A percentile compares a stretch with the other conserved stretches of the same genome.
These are phyloP conservation scores for Wickerhamiella pararugosa DNA, from an alignment of 1,139 yeast species.

Conservation along the genomic window DNA sequence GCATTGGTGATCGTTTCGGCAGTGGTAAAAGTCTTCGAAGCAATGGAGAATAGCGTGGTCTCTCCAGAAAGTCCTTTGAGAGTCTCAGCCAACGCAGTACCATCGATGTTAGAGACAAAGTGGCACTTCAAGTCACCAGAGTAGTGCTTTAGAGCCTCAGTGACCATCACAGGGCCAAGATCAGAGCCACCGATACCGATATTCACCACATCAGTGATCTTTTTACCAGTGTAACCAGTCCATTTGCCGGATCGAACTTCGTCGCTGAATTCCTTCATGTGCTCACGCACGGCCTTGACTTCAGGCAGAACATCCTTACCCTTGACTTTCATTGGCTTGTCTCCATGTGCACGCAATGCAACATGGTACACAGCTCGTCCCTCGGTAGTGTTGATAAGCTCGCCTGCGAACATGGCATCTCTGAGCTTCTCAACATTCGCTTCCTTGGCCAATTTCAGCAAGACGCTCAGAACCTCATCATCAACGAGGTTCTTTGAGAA, in stretches of 20 bases:
- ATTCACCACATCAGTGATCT: conserved; percentile 85
- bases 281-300: conserved; percentile 78
- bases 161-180: conserved; percentile 98
- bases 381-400: conserved; percentile 88
- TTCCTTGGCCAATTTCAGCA: conserved; percentile 73
- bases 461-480: conserved; percentile 56
- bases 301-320: conserved; percentile 80
- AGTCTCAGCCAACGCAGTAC: conserved; percentile 91
- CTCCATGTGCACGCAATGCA: conserved; percentile 84
- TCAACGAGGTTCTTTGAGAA: conserved; percentile 87
- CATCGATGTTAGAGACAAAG: conserved; percentile 96
- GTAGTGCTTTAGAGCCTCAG: conserved; percentile 91
- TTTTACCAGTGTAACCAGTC: conserved; percentile 95
- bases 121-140: conserved; percentile 64
- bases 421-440: conserved; percentile 78
- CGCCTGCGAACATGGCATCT: conserved; percentile 84
- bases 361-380: conserved; percentile 93
- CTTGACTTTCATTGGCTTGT: conserved; percentile 73
- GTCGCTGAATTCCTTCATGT: conserved; percentile 91
- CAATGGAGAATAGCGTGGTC: conserved; percentile 85
- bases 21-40: conserved; percentile 97
- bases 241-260: conserved; percentile 81
- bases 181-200: conserved; percentile 99
- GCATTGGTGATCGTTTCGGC: conserved; percentile 97
- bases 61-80: conserved; percentile 67